These are phyloP conservation scores for Agrostemma githago DNA, from an alignment of 148 eudicot genomes.

Conservation along the genomic window DNA sequence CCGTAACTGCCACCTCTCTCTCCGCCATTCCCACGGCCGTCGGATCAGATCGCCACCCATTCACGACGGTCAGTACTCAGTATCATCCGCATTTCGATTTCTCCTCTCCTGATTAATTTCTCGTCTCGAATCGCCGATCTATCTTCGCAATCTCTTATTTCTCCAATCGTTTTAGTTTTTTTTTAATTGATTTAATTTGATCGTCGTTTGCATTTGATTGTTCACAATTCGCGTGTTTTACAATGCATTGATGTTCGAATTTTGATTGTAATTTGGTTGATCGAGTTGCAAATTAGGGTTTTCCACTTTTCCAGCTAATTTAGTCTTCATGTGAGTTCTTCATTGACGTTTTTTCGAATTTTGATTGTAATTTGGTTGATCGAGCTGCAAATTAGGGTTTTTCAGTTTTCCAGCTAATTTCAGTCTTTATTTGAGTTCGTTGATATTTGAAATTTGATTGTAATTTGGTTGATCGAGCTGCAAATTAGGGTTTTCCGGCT, in stretches of 20 bases:
- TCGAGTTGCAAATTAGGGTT: constrained; percentile 3
- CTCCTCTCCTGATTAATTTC: constrained; percentile 1
- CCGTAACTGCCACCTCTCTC: neutral
- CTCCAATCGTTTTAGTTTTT: neutral
- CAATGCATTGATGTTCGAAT: neutral
- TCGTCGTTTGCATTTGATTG: neutral
- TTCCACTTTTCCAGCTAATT: neutral
- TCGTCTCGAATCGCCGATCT: neutral
- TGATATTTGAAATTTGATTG: neutral
- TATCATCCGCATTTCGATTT: neutral
- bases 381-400: constrained; percentile 9
- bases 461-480: neutral
- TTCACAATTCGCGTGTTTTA: neutral
- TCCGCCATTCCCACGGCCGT: neutral
- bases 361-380: neutral
- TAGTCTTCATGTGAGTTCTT: neutral
- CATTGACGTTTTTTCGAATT: neutral
- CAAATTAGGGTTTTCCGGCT: constrained; percentile 11
- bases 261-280: constrained; percentile 1
- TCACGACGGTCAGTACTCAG: constrained; percentile 11
- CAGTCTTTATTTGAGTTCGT: neutral
- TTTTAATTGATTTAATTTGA: neutral
- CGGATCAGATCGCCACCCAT: constrained; percentile 5
- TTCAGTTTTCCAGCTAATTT: neutral
- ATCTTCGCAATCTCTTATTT: neutral